Conservation (phyloP, 2,329 filamentous ascomycete genomes). For the Escovopsis weberi region DNA sequence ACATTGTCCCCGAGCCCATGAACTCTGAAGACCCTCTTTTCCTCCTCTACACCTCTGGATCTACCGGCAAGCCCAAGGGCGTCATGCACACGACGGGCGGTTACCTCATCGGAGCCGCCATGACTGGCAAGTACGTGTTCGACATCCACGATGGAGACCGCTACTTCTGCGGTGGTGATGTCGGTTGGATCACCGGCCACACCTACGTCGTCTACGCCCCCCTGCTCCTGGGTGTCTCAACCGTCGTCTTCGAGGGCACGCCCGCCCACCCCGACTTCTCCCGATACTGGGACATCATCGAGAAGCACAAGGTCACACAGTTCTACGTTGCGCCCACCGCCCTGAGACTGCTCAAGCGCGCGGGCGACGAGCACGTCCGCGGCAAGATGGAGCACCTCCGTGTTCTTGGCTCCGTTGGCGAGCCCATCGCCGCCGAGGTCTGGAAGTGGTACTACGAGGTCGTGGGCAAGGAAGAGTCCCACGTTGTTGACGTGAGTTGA, state of each 20-base stretch:
- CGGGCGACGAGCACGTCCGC: conserved; percentile 84
- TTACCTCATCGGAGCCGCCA: conserved; percentile 84
- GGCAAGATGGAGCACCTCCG: conserved; percentile 78
- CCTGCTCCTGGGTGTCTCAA: conserved; percentile 80
- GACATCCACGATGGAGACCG: conserved; percentile 88
- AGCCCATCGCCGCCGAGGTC: conserved; percentile 93
- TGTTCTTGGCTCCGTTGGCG: conserved; percentile 86
- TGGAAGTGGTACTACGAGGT: conserved; percentile 99
- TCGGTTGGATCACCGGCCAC: conserved; percentile 98
- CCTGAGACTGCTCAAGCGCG: conserved; percentile 83
- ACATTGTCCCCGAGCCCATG: conserved; percentile 79
- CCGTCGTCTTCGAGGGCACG: conserved; percentile 95
- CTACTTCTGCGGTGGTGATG: conserved; percentile 96
- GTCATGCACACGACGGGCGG: conserved; percentile 95
- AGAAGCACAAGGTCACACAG: conserved; percentile 87
- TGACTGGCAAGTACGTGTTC: conserved; percentile 96
- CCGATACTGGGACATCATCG: conserved; percentile 96
- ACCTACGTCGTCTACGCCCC: conserved; percentile 97
- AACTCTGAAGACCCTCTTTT: conserved; percentile 93
- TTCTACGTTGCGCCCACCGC: conserved; percentile 98
- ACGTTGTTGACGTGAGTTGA: conserved; percentile 74
- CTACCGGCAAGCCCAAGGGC: conserved; percentile 96
- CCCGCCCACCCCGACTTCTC: conserved; percentile 97
- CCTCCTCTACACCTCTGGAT: conserved; percentile 94
- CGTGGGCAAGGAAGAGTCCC: conserved; percentile 84